phyloP scores from a whole-genome alignment of 257 asterid species.

The Ajuga chamaepitys region DNA sequence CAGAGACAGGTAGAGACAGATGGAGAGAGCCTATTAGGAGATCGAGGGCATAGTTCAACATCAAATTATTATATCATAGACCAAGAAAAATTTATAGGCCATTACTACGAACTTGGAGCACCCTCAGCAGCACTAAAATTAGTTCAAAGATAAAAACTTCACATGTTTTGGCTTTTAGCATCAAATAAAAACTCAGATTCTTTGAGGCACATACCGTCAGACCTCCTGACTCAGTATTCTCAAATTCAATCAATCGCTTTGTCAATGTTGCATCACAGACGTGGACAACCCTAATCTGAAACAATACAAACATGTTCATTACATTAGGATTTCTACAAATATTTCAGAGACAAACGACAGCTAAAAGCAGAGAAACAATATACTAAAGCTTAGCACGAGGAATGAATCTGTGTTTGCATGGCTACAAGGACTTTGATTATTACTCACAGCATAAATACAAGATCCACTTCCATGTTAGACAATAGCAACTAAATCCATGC shows the following conservation, averaged over 20 bases:
- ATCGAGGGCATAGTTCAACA: not conserved
- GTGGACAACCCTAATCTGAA: conserved; percentile 74
- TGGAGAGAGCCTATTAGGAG: too few species aligned
- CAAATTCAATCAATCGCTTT: conserved; percentile 83
- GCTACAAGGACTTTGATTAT: conserved; percentile 1
- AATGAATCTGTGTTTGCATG: not conserved
- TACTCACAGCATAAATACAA: not conserved
- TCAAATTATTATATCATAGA: not conserved
- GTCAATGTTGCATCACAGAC: conserved; percentile 83
- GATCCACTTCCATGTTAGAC: not conserved
- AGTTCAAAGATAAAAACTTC: not conserved
- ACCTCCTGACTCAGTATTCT: conserved; percentile 76
- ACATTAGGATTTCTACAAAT: not conserved
- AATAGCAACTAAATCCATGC: not conserved
- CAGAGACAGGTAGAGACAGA: too few species aligned
- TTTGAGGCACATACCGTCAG: conserved; percentile 55
- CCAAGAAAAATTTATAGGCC: not conserved
- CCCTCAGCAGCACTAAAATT: not conserved
- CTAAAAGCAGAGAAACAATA: not conserved
- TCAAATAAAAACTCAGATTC: not conserved
- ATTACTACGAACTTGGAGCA: not conserved
- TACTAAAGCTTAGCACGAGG: not conserved
- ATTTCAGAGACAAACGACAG: not conserved
- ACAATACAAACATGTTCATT: conserved; percentile 9
- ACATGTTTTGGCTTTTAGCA: not conserved